Conservation (phyloP, 805 yeast genomes). For the Candida corydali region DNA sequence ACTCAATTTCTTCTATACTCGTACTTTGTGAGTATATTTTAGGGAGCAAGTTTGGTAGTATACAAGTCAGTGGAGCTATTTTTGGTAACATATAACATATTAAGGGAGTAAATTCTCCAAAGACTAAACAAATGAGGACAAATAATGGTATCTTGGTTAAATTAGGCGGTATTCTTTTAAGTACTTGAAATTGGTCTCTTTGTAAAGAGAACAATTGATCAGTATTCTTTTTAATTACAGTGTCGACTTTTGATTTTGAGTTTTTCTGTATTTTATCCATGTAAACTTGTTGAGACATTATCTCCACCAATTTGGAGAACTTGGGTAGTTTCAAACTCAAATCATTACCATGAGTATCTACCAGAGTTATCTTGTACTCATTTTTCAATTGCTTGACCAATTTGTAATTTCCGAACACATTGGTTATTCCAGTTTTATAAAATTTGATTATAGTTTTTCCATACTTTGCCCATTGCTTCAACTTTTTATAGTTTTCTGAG, state of each 20-base stretch:
- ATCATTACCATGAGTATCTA: constrained; percentile 22
- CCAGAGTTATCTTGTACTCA: constrained; percentile 16
- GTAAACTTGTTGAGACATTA: constrained; percentile 32
- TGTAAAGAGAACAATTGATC: constrained; percentile 32
- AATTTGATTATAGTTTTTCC: constrained; percentile 46
- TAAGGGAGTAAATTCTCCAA: constrained; percentile 53
- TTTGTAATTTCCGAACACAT: constrained; percentile 46
- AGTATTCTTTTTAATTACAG: not conserved
- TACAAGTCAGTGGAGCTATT: constrained; percentile 56
- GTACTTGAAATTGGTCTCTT: constrained; percentile 47
- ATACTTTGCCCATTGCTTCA: constrained; percentile 39
- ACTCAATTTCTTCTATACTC: constrained; percentile 22
- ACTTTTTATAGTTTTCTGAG: constrained; percentile 11
- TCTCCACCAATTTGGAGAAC: constrained; percentile 31
- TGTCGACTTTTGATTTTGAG: constrained; percentile 5
- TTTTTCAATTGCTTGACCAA: constrained; percentile 14
- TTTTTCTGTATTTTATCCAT: constrained; percentile 25
- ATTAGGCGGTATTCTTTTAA: constrained; percentile 49
- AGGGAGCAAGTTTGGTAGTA: constrained; percentile 44
- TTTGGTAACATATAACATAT: constrained; percentile 52
- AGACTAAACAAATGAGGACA: constrained; percentile 41
- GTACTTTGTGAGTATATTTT: constrained; percentile 14
- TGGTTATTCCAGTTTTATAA: constrained; percentile 55
- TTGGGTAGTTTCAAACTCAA: constrained; percentile 25
- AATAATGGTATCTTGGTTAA: constrained; percentile 51